These are phyloP conservation scores for Raddia distichophylla DNA, from an alignment of 176 grass and related monocot species.

Conservation along the genomic window DNA sequence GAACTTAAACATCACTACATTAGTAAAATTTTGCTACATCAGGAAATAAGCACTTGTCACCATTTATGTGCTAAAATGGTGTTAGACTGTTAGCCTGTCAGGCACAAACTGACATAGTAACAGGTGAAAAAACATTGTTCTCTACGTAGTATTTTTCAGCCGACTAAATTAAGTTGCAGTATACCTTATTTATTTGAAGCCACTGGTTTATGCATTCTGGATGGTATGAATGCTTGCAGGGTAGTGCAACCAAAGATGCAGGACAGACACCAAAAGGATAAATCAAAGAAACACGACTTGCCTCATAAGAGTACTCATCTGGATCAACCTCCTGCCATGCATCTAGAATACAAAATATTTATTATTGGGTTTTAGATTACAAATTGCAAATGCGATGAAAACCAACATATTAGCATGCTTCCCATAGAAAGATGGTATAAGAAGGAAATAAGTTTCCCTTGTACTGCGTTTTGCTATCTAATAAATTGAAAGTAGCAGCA, in stretches of 20 bases:
- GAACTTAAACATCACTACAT: too few species aligned
- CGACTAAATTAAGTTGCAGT: slow-evolving; percentile 4
- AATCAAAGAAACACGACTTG: slow-evolving; percentile 36
- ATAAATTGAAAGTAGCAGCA: too few species aligned
- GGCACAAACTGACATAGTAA: too few species aligned
- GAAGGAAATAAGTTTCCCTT: too few species aligned
- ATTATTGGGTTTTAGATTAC: not conserved
- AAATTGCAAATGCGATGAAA: not conserved
- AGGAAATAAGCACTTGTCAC: too few species aligned
- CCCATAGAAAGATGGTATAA: too few species aligned
- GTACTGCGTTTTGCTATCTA: too few species aligned
- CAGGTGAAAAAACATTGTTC: too few species aligned
- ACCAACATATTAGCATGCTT: too few species aligned
- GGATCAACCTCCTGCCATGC: slow-evolving; percentile 48
- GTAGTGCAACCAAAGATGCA: slow-evolving; percentile 71
- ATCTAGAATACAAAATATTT: slow-evolving; percentile 36
- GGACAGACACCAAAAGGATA: slow-evolving; percentile 1
- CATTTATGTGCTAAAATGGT: too few species aligned
- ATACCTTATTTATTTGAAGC: slow-evolving; percentile 99
- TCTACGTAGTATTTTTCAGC: not conserved
- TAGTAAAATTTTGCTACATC: too few species aligned
- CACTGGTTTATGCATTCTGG: slow-evolving; percentile 93
- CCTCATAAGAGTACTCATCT: slow-evolving; percentile 88
- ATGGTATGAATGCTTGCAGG: slow-evolving; percentile 95
- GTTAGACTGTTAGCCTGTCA: too few species aligned